These are phyloP conservation scores for Pseudozyma sp. DNA, from an alignment of 1,284 basidiomycete species.

Conservation along the genomic window DNA sequence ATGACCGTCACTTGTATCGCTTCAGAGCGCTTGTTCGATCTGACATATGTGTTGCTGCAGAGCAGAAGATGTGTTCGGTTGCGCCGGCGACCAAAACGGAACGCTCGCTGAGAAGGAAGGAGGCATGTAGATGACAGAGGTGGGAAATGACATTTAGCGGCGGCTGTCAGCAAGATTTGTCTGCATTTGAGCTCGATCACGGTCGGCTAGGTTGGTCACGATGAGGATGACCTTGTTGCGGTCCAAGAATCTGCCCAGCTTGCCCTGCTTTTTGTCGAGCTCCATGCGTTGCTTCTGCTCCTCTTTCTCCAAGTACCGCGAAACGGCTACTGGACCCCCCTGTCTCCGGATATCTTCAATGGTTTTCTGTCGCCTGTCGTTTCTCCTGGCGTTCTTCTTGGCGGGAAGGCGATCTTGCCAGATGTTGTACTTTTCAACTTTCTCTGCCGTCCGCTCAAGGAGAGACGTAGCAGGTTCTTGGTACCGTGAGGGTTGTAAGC, in stretches of 20 bases:
- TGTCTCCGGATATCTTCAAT: slow-evolving; percentile 5
- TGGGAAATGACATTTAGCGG: too few species aligned
- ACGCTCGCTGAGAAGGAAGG: too few species aligned
- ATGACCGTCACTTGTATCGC: too few species aligned
- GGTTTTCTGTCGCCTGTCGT: slow-evolving; percentile 5
- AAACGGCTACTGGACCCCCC: slow-evolving; percentile 7
- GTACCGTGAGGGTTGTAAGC: slow-evolving; percentile 14
- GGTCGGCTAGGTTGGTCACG: slow-evolving; percentile 15
- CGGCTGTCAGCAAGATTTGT: too few species aligned
- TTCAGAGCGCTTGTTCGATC: too few species aligned
- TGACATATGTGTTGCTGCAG: too few species aligned
- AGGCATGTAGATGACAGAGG: too few species aligned
- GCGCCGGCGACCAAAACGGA: too few species aligned
- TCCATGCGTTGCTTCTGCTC: not conserved
- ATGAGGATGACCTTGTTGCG: slow-evolving; percentile 25
- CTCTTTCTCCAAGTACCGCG: slow-evolving; percentile 7
- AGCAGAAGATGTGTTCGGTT: too few species aligned
- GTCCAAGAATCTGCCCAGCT: slow-evolving; percentile 4
- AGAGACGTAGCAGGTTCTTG: slow-evolving; percentile 1
- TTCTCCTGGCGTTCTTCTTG: slow-evolving; percentile 16
- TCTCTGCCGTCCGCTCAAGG: slow-evolving; percentile 12
- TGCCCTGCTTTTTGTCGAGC: slow-evolving; percentile 5
- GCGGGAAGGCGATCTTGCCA: slow-evolving; percentile 33
- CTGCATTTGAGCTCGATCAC: slow-evolving; percentile 5
- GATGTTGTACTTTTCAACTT: slow-evolving; percentile 25